Percentiles rank a stretch among this genome's conserved stretches.
These are phyloP conservation scores for Mortierella hygrophila DNA, from an alignment of 192 early-diverging fungal genomes.

Conservation along the genomic window DNA sequence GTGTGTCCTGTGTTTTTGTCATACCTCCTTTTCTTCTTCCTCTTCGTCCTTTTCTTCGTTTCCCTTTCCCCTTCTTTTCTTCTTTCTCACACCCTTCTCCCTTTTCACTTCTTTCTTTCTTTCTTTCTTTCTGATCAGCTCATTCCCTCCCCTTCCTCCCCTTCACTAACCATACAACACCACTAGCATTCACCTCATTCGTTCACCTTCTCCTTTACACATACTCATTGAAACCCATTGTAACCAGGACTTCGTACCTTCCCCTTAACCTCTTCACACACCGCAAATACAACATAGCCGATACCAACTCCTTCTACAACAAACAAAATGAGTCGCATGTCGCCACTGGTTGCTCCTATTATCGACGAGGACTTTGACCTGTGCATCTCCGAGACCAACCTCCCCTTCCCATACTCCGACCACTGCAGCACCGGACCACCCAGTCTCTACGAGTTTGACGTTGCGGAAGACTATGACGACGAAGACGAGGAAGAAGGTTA, in stretches of 20 bases:
- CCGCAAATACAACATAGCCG: background rate
- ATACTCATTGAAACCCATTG: background rate
- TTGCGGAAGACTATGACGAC: constrained; percentile 14
- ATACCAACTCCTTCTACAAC: background rate
- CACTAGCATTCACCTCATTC: background rate
- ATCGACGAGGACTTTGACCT: constrained; percentile 57
- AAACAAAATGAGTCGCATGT: constrained; percentile 31
- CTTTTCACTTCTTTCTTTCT: background rate
- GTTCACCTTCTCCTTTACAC: background rate
- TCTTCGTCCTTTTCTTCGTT: background rate
- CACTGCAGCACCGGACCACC: constrained; percentile 56
- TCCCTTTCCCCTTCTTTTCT: background rate
- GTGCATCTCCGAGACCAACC: constrained; percentile 51
- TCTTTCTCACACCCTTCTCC: background rate
- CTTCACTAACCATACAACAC: background rate
- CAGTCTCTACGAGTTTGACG: constrained; percentile 45
- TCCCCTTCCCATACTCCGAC: constrained; percentile 54
- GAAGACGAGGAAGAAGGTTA: constrained; percentile 9
- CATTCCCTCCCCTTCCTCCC: background rate
- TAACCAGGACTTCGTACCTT: background rate
- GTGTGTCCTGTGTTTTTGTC: background rate
- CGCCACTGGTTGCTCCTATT: constrained; percentile 19
- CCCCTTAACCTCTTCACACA: background rate
- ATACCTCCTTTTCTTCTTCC: background rate
- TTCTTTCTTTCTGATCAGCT: background rate